Percentiles rank a stretch among this genome's conserved stretches.
Conservation (phyloP, 2,329 filamentous ascomycete genomes). For the Botryotinia globosa region DNA sequence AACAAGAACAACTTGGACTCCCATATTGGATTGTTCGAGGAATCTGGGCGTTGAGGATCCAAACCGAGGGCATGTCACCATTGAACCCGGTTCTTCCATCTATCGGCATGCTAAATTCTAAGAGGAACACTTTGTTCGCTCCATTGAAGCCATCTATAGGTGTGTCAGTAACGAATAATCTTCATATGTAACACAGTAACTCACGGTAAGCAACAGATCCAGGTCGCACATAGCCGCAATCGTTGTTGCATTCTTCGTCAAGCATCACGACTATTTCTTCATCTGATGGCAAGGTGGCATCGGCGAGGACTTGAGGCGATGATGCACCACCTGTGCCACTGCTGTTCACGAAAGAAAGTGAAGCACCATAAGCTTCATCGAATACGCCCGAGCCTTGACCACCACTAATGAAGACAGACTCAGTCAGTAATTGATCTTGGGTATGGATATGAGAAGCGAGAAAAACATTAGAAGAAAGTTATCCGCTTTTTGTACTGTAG, state of each 20-base stretch:
- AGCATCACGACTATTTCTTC: conserved; percentile 52
- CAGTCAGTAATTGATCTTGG: neutral
- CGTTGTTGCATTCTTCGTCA: conserved; percentile 47
- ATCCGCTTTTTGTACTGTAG: no score
- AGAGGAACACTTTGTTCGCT: conserved; percentile 68
- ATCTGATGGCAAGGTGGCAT: conserved; percentile 48
- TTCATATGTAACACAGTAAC: conserved; percentile 24
- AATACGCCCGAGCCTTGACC: conserved; percentile 54
- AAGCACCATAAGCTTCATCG: conserved; percentile 36
- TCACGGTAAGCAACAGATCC: conserved; percentile 50
- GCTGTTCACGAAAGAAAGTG: conserved; percentile 40
- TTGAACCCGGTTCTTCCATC: conserved; percentile 49
- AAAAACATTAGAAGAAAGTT: neutral
- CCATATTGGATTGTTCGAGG: conserved; percentile 69
- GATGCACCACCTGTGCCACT: conserved; percentile 47
- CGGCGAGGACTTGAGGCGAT: conserved; percentile 48
- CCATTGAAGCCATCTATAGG: conserved; percentile 66
- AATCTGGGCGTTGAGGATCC: conserved; percentile 72
- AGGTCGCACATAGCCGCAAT: conserved; percentile 49
- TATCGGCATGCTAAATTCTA: conserved; percentile 72
- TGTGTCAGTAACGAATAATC: conserved; percentile 23
- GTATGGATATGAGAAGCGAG: neutral
- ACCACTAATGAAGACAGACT: conserved; percentile 37
- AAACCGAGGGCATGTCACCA: conserved; percentile 69
- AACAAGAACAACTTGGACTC: conserved; percentile 64